These are phyloP conservation scores for Xylaria hypoxylon DNA, from an alignment of 2,329 filamentous ascomycete genomes.

Conservation along the genomic window DNA sequence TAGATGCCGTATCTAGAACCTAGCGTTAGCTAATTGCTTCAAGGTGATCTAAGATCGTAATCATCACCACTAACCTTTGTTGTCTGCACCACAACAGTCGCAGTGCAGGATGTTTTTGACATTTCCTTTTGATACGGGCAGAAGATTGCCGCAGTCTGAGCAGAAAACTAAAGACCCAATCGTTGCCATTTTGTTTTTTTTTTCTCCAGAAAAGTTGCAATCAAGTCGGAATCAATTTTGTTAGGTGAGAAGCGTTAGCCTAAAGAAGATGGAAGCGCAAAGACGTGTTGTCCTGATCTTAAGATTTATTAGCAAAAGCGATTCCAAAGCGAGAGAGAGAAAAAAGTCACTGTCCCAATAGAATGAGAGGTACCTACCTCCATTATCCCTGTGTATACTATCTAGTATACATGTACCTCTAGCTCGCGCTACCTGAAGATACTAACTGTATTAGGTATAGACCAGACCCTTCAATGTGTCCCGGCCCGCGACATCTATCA, in stretches of 20 bases:
- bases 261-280: slow-evolving; percentile 9
- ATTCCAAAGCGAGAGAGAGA: background rate
- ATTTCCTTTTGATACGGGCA: slow-evolving; percentile 83
- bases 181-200: slow-evolving; percentile 75
- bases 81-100: slow-evolving; percentile 86
- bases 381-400: too few species aligned
- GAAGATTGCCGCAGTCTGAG: slow-evolving; percentile 88
- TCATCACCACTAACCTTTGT: slow-evolving; percentile 71
- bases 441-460: too few species aligned
- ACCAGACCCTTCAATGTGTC: too few species aligned
- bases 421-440: too few species aligned
- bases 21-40: slow-evolving; percentile 23
- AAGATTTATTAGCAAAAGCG: background rate
- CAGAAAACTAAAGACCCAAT: slow-evolving; percentile 95
- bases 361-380: too few species aligned
- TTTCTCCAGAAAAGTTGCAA: background rate
- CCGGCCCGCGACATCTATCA: too few species aligned
- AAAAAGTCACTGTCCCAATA: slow-evolving; percentile 13
- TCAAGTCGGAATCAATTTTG: background rate
- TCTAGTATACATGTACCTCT: too few species aligned
- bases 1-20: slow-evolving; percentile 75
- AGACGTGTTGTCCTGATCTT: background rate
- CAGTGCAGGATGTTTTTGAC: slow-evolving; percentile 82
- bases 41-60: background rate
- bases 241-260: background rate